These are phyloP conservation scores for Furcasterigmium furcatum DNA, from an alignment of 2,329 filamentous ascomycete species.

Conservation along the genomic window DNA sequence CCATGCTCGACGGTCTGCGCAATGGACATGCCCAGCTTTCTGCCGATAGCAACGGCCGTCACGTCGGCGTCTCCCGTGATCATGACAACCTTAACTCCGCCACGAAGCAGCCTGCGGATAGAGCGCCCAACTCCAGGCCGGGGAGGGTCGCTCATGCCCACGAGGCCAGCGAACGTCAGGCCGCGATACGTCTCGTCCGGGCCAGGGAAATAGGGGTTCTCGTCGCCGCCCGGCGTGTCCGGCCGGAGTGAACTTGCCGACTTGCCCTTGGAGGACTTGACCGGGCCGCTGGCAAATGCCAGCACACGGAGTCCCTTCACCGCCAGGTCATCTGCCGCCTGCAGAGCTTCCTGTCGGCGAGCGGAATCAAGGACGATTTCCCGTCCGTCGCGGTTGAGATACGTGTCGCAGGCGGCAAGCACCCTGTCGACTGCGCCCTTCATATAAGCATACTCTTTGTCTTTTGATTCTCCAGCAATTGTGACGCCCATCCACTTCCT, in stretches of 20 bases:
- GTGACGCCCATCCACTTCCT: conserved; percentile 99
- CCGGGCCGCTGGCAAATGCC: conserved; percentile 84
- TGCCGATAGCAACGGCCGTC: conserved; percentile 90
- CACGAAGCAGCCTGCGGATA: conserved; percentile 85
- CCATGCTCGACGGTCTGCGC: conserved; percentile 48
- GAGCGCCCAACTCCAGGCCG: conserved; percentile 85
- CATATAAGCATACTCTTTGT: conserved; percentile 84
- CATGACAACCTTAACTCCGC: conserved; percentile 97
- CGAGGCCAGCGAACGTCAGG: conserved; percentile 84
- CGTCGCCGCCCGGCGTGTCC: background rate
- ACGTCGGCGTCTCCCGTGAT: conserved; percentile 97
- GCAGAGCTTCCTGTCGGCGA: conserved; percentile 68
- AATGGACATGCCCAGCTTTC: conserved; percentile 91
- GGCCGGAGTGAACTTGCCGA: background rate
- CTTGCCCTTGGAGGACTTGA: conserved; percentile 42
- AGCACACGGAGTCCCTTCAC: conserved; percentile 85
- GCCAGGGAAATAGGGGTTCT: conserved; percentile 18
- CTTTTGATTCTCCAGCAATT: conserved; percentile 60
- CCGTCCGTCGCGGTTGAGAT: conserved; percentile 79
- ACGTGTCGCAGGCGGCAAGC: conserved; percentile 83
- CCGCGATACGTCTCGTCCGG: conserved; percentile 68
- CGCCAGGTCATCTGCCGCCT: conserved; percentile 84
- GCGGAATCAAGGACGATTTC: conserved; percentile 81
- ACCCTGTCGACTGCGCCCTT: conserved; percentile 92
- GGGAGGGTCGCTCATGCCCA: conserved; percentile 97